Evolutionary conservation across 768 basidiomycete species (phyloP), one percentile per base, ranked within the genome.

Genomic region (Mycena epipterygia): DNA sequence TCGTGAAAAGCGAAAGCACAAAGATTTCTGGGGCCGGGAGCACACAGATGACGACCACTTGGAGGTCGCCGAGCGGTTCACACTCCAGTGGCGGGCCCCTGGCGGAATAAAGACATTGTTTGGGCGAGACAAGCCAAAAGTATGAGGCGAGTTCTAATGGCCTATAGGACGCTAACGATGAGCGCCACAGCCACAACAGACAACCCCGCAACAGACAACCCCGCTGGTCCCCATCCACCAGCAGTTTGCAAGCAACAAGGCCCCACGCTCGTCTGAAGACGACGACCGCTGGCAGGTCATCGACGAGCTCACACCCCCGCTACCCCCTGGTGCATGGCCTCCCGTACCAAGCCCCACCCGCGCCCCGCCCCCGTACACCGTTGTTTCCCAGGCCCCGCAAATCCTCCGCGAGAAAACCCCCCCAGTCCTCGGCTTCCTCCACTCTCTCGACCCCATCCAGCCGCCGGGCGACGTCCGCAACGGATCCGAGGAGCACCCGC

Each of bases 21-120:
- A 83, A 74, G 87, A 89, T 73, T 96, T 37, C 91, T 95, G n/a
- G n/a, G n/a, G n/a, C n/a, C n/a, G n/a, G n/a, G n/a, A n/a, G n/a
- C n/a, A n/a, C n/a, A n/a, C n/a, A n/a, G n/a, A n/a, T n/a, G n/a
- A n/a, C n/a, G n/a, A n/a, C n/a, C n/a, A n/a, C n/a, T n/a, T n/a
- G n/a, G n/a, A n/a, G n/a, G n/a, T n/a, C n/a, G n/a, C n/a, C n/a
- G n/a, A n/a, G n/a, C n/a, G n/a, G n/a, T n/a, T n/a, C n/a, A n/a
- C n/a, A n/a, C n/a, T n/a, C n/a, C n/a, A n/a, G n/a, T n/a, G n/a
- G n/a, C n/a, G n/a, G n/a, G n/a, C n/a, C n/a, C n/a, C n/a, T n/a
- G n/a, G n/a, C n/a, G n/a, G n/a, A n/a, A 91, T 90, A 89, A 90
- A 88, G 83, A 90, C 86, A 81, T 79, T 92, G 48, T 91, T 92